Base-by-base conservation (phyloP, 2,329 filamentous ascomycete species). In the Fusarium sp. region DNA sequence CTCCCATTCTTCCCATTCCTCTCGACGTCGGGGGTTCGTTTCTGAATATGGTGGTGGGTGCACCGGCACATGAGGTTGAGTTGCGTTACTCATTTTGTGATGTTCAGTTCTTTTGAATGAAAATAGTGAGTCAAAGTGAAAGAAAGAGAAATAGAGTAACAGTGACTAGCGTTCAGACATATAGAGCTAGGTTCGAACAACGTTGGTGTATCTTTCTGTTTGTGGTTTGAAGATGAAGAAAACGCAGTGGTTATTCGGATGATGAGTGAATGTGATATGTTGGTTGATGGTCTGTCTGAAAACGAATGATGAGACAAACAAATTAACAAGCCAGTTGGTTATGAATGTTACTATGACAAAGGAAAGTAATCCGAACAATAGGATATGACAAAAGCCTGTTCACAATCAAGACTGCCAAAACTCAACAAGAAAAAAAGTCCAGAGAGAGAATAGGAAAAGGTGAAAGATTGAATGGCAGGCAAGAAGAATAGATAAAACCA, bases 1-100 rank as follows among this genome's bases (percentile, higher is more conserved):
- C 54, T 84, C 81, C 84, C 84, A 86, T 26, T 85, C 82, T 60
- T 86, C 83, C 84, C 84, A 85, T 10, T 85, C 82, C 15, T 84
- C 81, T 47, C 67, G 75, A 39, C 61, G 68, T 52, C 49, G 55
- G 24, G 50, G 60, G 64, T 52, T 68, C 60, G 46, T 58, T 66
- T 62, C 54, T 49, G 59, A 64, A 36, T 61, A 66, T 39, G 45
- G 62, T 47, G 48, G 65, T 26, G 71, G 60, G 48, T 64, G 44
- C 28, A 38, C 34, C 44, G 52, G 61, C 26, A 62, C 60, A 43
- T 61, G 56, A 49, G 58, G 42, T 19, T 62, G 65, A 34, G 57
- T 28, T 17, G 59, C 40, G 32, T 44, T 56, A 28, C 56, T 62
- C 68, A 71, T 73, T 38, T 46, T 71, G 55, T 43, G 26, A 30